phyloP scores from a whole-genome alignment of 768 basidiomycete species.

The Gymnopilus junonius region DNA sequence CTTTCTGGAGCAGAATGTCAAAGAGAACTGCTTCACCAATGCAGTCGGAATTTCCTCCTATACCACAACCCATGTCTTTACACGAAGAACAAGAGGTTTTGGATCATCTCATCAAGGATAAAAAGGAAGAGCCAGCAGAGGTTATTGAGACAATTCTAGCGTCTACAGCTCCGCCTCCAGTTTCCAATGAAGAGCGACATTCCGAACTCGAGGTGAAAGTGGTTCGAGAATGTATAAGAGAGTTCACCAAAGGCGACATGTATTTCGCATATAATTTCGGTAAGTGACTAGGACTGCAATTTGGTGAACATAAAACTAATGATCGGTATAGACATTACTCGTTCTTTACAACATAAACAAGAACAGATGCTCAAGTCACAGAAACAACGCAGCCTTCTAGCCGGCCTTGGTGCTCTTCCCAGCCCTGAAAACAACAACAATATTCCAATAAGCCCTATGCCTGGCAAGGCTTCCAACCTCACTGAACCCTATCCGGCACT shows the following conservation, averaged over 20 bases:
- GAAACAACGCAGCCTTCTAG: constrained; percentile 61
- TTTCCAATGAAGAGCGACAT: constrained; percentile 66
- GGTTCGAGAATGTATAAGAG: constrained; percentile 74
- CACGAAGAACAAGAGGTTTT: constrained; percentile 40
- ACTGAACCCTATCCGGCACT: constrained; percentile 77
- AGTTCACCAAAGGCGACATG: constrained; percentile 86
- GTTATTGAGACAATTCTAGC: constrained; percentile 62
- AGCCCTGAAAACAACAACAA: constrained; percentile 28
- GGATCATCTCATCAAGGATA: constrained; percentile 49
- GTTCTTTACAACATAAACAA: constrained; percentile 81
- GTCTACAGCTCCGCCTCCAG: constrained; percentile 64
- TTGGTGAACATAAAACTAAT: constrained; percentile 3
- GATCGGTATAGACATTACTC: constrained; percentile 67
- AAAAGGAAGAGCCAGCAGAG: constrained; percentile 51
- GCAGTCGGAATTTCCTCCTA: constrained; percentile 17
- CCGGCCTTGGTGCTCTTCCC: constrained; percentile 59
- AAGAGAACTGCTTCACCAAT: constrained; percentile 33
- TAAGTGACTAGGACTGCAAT: constrained; percentile 27
- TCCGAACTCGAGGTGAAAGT: constrained; percentile 85
- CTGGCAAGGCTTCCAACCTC: constrained; percentile 51
- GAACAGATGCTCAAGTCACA: constrained; percentile 62
- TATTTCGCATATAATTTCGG: constrained; percentile 90
- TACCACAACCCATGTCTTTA: constrained; percentile 28
- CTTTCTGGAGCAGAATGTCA: constrained; percentile 75
- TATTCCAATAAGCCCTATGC: constrained; percentile 23